These are phyloP conservation scores for Penicillium psychrosexuale DNA, from an alignment of 2,329 filamentous ascomycete genomes.

Conservation along the genomic window DNA sequence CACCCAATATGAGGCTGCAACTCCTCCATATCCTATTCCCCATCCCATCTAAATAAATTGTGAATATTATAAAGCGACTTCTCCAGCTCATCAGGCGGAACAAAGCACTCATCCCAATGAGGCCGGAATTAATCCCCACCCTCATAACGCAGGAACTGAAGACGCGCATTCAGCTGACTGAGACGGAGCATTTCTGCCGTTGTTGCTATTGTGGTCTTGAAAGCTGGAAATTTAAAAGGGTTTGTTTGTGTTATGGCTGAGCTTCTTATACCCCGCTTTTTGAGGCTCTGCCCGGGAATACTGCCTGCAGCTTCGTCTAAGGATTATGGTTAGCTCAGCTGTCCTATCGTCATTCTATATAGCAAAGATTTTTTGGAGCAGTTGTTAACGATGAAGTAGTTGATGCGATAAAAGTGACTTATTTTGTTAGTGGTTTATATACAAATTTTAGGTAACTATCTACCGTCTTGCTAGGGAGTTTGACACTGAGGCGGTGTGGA, in stretches of 20 bases:
- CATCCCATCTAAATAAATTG: slow-evolving; percentile 52
- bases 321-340: background rate
- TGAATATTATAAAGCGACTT: slow-evolving; percentile 55
- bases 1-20: slow-evolving; percentile 22
- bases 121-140: slow-evolving; percentile 70
- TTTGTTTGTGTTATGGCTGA: background rate
- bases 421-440: too few species aligned
- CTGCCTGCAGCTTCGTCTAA: background rate
- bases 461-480: too few species aligned
- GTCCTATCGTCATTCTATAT: background rate
- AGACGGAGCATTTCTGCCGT: slow-evolving; percentile 30
- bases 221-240: background rate
- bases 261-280: background rate
- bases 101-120: slow-evolving; percentile 66
- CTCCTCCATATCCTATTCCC: slow-evolving; percentile 34
- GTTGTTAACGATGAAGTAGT: too few species aligned
- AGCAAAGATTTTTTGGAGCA: background rate
- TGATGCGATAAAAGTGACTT: too few species aligned
- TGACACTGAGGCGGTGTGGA: too few species aligned
- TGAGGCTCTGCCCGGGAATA: background rate
- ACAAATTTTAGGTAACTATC: too few species aligned
- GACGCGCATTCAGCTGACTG: slow-evolving; percentile 63
- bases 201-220: background rate
- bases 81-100: slow-evolving; percentile 53
- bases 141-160: slow-evolving; percentile 72